phyloP scores from a whole-genome alignment of 148 eudicot species.

The Simmondsia chinensis region DNA sequence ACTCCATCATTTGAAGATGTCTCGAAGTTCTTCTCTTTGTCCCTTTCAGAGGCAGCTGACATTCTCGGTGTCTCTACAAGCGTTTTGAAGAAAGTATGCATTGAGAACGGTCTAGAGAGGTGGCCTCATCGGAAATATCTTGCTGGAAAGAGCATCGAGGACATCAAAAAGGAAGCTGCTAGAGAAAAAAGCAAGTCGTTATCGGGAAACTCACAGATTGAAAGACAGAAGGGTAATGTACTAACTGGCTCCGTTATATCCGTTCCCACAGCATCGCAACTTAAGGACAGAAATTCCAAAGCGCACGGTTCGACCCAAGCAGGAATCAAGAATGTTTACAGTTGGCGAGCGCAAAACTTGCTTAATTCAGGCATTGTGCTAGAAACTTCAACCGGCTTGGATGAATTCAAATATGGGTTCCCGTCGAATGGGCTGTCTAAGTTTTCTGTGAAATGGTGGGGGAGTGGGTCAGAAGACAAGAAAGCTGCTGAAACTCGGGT shows the following conservation, averaged over 20 bases:
- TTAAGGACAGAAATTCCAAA: constrained; percentile 15
- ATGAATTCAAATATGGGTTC: constrained; percentile 66
- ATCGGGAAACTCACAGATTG: constrained; percentile 16
- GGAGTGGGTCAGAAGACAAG: constrained; percentile 20
- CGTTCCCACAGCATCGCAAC: constrained; percentile 11
- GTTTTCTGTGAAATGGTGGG: constrained; percentile 50
- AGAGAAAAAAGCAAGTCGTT: constrained; percentile 24
- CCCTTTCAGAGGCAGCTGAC: constrained; percentile 55
- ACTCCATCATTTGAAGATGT: constrained; percentile 39
- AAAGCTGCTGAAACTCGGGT: constrained; percentile 11
- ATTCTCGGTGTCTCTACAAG: constrained; percentile 40
- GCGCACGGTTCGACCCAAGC: constrained; percentile 23
- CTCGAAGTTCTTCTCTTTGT: constrained; percentile 38
- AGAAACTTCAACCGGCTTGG: constrained; percentile 16
- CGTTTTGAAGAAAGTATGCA: constrained; percentile 41
- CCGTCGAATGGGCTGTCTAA: constrained; percentile 51
- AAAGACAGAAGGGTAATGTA: constrained; percentile 18
- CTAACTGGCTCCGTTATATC: constrained; percentile 7
- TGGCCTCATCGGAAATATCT: constrained; percentile 59
- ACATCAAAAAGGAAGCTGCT: constrained; percentile 41
- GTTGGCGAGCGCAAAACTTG: constrained; percentile 19
- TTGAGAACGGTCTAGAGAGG: constrained; percentile 54
- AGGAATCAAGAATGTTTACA: constrained; percentile 21
- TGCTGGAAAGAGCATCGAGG: constrained; percentile 51
- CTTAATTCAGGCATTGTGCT: constrained; percentile 14